Conservation (phyloP, 345 rosid genomes). For the Linum tenue region DNA sequence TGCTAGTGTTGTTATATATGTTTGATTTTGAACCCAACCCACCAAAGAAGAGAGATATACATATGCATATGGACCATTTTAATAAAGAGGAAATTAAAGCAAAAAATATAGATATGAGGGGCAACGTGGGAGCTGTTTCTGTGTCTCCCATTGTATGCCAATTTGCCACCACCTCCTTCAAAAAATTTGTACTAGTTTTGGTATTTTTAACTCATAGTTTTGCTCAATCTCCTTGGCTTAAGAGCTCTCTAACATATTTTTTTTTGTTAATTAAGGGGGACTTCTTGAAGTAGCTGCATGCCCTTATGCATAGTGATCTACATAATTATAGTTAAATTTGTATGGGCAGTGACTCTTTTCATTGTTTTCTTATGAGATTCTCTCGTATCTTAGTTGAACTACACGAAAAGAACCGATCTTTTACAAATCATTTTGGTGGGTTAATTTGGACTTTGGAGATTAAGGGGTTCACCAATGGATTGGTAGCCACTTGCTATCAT, state of each 20-base stretch:
- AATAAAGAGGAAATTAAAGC: slow-evolving; percentile 14
- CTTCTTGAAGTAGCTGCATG: too few species aligned
- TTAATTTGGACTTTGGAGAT: neutral
- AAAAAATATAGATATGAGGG: slow-evolving; percentile 31
- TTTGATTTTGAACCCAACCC: too few species aligned
- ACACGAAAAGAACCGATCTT: too few species aligned
- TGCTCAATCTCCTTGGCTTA: too few species aligned
- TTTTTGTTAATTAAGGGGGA: too few species aligned
- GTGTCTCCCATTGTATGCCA: slow-evolving; percentile 52
- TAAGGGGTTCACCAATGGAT: too few species aligned
- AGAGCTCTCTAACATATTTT: too few species aligned
- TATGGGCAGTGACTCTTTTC: too few species aligned
- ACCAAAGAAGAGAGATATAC: slow-evolving; percentile 13
- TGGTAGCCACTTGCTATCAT: neutral
- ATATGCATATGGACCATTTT: slow-evolving; percentile 12
- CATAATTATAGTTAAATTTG: too few species aligned
- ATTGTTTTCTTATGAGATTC: too few species aligned
- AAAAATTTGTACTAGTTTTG: neutral
- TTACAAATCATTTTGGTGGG: neutral
- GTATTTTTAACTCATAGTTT: neutral
- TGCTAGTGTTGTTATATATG: too few species aligned
- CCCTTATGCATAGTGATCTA: too few species aligned
- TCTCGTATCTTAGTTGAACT: neutral
- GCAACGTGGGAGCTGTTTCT: slow-evolving; percentile 89
- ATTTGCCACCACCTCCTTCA: neutral